Evolutionary conservation across 208 protist species (phyloP).

Genomic region (Trypanosoma brucei): DNA sequence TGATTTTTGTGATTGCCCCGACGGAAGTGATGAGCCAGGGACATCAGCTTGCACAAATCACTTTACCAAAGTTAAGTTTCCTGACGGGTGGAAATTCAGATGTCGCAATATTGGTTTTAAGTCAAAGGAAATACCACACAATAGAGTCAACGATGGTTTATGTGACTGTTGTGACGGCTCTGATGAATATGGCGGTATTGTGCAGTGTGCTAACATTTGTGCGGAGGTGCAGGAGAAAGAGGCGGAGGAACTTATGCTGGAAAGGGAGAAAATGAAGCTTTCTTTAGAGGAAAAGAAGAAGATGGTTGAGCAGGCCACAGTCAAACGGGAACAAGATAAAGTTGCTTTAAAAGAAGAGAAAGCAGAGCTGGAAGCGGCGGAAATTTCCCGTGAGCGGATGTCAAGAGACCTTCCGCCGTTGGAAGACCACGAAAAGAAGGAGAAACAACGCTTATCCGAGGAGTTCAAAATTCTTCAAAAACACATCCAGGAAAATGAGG

Average conservation of each 20-base stretch:
- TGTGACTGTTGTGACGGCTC: conserved; percentile 93
- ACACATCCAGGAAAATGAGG: conserved; percentile 12
- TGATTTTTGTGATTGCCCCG: conserved; percentile 94
- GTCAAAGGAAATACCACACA: conserved; percentile 49
- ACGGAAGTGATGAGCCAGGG: conserved; percentile 94
- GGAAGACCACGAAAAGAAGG: conserved; percentile 23
- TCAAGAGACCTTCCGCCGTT: conserved; percentile 16
- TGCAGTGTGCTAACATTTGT: conserved; percentile 66
- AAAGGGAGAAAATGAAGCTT: conserved; percentile 20
- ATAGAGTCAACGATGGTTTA: conserved; percentile 89
- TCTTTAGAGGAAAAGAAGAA: conserved; percentile 20
- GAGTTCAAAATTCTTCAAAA: conserved; percentile 26
- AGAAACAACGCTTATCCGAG: conserved; percentile 24
- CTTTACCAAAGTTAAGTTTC: conserved; percentile 6
- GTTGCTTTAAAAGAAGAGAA: conserved; percentile 22
- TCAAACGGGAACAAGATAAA: conserved; percentile 20
- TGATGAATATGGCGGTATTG: conserved; percentile 61
- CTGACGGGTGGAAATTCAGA: conserved; percentile 49
- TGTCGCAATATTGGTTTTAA: conserved; percentile 75
- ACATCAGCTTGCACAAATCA: conserved; percentile 58
- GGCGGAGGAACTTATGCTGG: conserved; percentile 19
- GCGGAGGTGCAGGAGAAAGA: conserved; percentile 31
- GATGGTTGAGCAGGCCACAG: conserved; percentile 24
- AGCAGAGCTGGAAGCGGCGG: conserved; percentile 8
- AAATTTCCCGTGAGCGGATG: conserved; percentile 11